These are phyloP conservation scores for Mytilinidion resinicola DNA, from an alignment of 495 filamentous ascomycete genomes.

Conservation along the genomic window DNA sequence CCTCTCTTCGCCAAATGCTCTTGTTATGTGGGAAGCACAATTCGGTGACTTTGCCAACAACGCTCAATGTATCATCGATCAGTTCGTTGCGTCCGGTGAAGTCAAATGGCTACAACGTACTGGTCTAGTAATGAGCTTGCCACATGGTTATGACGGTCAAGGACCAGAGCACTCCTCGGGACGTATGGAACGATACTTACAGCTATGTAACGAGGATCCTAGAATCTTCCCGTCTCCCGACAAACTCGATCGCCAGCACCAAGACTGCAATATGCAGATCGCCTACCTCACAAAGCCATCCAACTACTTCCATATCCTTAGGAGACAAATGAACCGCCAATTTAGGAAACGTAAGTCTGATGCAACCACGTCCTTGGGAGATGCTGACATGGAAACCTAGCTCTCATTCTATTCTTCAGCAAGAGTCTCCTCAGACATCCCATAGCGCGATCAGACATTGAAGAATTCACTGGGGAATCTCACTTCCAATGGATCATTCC, in stretches of 20 bases:
- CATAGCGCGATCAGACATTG: conserved; percentile 76
- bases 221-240: conserved; percentile 79
- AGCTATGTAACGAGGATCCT: conserved; percentile 96
- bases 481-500: conserved; percentile 96
- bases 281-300: conserved; percentile 86
- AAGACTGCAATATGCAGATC: conserved; percentile 99
- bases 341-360: conserved; percentile 88
- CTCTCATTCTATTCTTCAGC: conserved; percentile 94
- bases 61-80: conserved; percentile 96
- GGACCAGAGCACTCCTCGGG: conserved; percentile 98
- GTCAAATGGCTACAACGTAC: conserved; percentile 97
- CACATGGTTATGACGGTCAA: conserved; percentile 97
- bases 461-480: conserved; percentile 81
- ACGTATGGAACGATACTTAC: conserved; percentile 93
- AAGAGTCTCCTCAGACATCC: conserved; percentile 92
- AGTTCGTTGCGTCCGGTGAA: conserved; percentile 96
- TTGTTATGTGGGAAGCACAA: conserved; percentile 99
- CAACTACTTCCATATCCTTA: conserved; percentile 93
- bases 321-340: conserved; percentile 96
- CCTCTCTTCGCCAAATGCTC: conserved; percentile 86
- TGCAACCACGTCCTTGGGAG: neutral
- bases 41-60: conserved; percentile 99
- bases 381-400: conserved; percentile 46
- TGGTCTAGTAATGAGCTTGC: conserved; percentile 87
- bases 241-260: conserved; percentile 94